Conservation (phyloP, 2,329 filamentous ascomycete species). For the Cladosporium austrohemisphaericum region DNA sequence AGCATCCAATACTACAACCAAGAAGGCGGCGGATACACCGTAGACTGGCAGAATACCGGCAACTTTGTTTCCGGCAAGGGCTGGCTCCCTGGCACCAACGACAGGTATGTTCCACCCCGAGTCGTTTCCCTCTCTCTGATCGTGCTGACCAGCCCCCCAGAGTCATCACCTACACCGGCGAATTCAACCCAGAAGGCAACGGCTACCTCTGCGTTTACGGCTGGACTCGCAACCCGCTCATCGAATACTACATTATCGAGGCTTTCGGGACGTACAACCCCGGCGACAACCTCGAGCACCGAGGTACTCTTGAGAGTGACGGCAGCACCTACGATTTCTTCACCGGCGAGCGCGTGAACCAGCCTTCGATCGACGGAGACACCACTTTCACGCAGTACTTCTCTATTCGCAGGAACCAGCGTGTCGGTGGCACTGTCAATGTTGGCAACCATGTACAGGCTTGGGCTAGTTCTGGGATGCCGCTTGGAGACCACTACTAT, state of each 20-base stretch:
- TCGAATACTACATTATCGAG: slow-evolving; percentile 60
- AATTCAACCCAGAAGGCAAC: slow-evolving; percentile 33
- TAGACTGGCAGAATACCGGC: slow-evolving; percentile 45
- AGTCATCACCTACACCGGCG: slow-evolving; percentile 22
- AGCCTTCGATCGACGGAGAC: slow-evolving; percentile 40
- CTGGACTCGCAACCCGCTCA: slow-evolving; percentile 52
- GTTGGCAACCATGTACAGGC: slow-evolving; percentile 27
- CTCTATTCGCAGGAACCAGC: slow-evolving; percentile 37
- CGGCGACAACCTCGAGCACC: slow-evolving; percentile 35
- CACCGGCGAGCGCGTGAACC: slow-evolving; percentile 42
- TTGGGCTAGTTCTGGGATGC: slow-evolving; percentile 49
- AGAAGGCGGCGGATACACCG: slow-evolving; percentile 35
- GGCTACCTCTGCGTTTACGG: slow-evolving; percentile 56
- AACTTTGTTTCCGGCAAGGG: slow-evolving; percentile 59
- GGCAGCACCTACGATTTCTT: slow-evolving; percentile 54
- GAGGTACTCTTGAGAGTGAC: slow-evolving; percentile 50
- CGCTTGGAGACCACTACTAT: slow-evolving; percentile 50
- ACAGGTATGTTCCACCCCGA: neutral
- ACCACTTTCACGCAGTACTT: slow-evolving; percentile 39
- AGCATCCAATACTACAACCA: slow-evolving; percentile 43
- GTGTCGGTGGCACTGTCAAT: slow-evolving; percentile 27
- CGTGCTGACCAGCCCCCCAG: slow-evolving; percentile 11
- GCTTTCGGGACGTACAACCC: slow-evolving; percentile 48
- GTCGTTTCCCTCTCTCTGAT: too few relatives aligned
- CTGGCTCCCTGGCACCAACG: slow-evolving; percentile 47